Evolutionary conservation across 345 rosid species (phyloP).

Genomic region (Limnanthes douglasii): DNA sequence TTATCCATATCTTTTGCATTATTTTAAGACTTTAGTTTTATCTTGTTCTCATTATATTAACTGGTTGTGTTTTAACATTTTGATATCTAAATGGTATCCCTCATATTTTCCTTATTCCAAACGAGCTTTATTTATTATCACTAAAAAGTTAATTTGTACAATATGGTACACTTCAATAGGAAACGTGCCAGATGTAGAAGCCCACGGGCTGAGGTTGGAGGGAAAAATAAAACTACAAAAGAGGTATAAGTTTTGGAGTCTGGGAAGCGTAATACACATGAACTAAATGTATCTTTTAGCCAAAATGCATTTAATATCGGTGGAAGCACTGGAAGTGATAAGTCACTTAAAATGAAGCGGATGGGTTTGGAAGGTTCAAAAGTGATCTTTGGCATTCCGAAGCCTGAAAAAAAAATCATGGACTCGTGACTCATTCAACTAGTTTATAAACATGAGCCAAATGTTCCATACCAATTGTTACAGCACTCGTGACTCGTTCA

Average conservation of each 20-base stretch:
- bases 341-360: conserved; percentile 38
- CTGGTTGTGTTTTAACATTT: too few species aligned
- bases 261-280: conserved; percentile 28
- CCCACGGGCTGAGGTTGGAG: conserved; percentile 29
- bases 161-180: conserved; percentile 82
- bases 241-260: conserved; percentile 15
- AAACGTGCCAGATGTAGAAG: conserved; percentile 47
- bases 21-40: too few species aligned
- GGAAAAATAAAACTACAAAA: conserved; percentile 28
- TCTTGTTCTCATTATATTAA: too few species aligned
- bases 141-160: conserved; percentile 9
- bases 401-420: conserved; percentile 95
- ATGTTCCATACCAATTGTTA: too few species aligned
- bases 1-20: conserved; percentile 5
- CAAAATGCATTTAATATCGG: conserved; percentile 64
- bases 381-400: conserved; percentile 79
- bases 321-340: conserved; percentile 32
- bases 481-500: too few species aligned
- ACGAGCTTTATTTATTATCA: conserved; percentile 3
- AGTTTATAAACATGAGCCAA: too few species aligned
- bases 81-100: too few species aligned
- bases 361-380: conserved; percentile 77
- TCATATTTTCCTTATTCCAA: too few species aligned
- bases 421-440: too few species aligned
- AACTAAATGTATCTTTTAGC: conserved; percentile 32